Conservation (phyloP, 169 alveolate species). For the Plasmodium sp. region DNA sequence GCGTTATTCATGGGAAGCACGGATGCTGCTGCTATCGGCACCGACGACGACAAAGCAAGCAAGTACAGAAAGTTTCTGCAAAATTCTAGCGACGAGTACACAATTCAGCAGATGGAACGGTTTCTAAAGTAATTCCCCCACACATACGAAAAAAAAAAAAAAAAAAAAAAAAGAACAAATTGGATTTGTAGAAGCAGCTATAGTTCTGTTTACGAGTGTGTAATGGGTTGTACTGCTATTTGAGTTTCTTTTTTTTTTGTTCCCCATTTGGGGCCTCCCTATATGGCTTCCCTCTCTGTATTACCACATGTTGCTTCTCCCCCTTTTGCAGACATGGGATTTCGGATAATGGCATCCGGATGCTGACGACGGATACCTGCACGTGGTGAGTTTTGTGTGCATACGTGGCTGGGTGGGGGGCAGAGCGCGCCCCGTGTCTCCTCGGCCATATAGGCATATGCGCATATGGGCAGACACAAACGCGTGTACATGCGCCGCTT, state of each 20-base stretch:
- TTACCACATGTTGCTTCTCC: background rate
- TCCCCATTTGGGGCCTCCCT: background rate
- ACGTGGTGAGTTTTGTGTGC: slow-evolving; percentile 72
- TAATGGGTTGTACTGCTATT: background rate
- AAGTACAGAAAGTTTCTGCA: slow-evolving; percentile 17
- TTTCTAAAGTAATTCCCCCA: slow-evolving; percentile 42
- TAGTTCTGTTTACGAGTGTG: background rate
- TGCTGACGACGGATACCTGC: slow-evolving; percentile 78
- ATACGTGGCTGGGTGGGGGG: background rate
- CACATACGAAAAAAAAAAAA: background rate
- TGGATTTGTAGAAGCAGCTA: background rate
- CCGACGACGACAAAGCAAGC: slow-evolving; percentile 17
- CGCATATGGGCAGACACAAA: background rate
- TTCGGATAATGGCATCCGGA: slow-evolving; percentile 80
- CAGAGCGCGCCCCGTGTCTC: background rate
- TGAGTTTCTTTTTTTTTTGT: background rate
- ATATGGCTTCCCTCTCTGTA: background rate
- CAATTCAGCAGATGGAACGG: slow-evolving; percentile 50
- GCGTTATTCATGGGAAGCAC: background rate
- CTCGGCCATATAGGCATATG: background rate
- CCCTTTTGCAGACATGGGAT: slow-evolving; percentile 76
- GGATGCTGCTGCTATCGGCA: background rate
- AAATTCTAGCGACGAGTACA: slow-evolving; percentile 24
- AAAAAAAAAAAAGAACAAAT: background rate
- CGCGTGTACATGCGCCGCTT: background rate